Evolutionary conservation across 805 yeast genomes (phyloP).

Genomic region (Hanseniaspora thailandica): DNA sequence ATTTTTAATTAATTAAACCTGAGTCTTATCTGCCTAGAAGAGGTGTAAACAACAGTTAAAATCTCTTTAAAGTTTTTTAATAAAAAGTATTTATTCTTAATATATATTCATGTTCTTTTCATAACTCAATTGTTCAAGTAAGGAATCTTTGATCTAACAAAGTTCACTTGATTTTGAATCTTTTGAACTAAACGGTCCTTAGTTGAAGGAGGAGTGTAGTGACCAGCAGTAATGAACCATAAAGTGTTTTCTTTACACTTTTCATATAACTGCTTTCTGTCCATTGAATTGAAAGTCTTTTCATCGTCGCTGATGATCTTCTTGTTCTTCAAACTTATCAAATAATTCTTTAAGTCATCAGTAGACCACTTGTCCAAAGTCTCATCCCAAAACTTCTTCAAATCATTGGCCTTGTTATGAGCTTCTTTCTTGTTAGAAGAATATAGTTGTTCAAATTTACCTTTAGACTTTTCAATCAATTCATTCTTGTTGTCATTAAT

Average conservation of each 20-base stretch:
- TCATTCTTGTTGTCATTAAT: conserved; percentile 23
- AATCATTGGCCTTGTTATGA: neutral
- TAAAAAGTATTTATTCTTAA: neutral
- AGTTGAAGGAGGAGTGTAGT: conserved; percentile 1
- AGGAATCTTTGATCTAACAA: neutral
- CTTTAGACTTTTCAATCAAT: conserved; percentile 20
- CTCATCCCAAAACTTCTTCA: conserved; percentile 21
- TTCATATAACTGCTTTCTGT: conserved; percentile 29
- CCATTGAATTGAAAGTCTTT: conserved; percentile 16
- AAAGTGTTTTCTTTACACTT: conserved; percentile 34
- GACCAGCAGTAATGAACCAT: conserved; percentile 30
- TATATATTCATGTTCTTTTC: neutral
- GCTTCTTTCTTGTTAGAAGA: conserved; percentile 13
- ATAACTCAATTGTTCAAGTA: neutral
- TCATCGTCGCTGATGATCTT: neutral
- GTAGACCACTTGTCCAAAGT: conserved; percentile 34
- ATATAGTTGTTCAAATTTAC: conserved; percentile 17
- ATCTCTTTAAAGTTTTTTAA: too few species aligned
- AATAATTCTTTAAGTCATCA: conserved; percentile 34
- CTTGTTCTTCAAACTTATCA: conserved; percentile 27
- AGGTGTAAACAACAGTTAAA: too few species aligned
- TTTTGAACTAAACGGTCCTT: neutral
- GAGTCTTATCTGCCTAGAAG: too few species aligned
- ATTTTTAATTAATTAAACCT: too few species aligned
- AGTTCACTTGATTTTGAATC: neutral